phyloP scores from a whole-genome alignment of 2,329 filamentous ascomycete species.

The Pseudopyricularia cyperi region DNA sequence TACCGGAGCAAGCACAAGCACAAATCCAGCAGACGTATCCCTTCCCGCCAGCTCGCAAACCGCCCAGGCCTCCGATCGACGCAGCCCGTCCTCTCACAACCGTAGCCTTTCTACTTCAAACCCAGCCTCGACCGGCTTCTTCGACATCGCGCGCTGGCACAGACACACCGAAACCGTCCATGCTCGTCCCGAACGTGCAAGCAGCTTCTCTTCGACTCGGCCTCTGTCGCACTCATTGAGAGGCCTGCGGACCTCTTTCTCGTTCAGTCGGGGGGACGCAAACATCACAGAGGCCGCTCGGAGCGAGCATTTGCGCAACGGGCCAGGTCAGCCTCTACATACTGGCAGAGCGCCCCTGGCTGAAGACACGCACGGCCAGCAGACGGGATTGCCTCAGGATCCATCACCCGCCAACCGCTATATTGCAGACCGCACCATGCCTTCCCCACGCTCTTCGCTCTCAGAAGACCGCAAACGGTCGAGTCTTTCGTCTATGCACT shows the following conservation, averaged over 20 bases:
- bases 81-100: conserved; percentile 18
- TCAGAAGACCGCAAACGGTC: conserved; percentile 51
- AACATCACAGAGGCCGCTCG: conserved; percentile 23
- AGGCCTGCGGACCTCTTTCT: conserved; percentile 25
- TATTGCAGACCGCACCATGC: conserved; percentile 35
- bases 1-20: background rate
- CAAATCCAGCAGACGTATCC: background rate
- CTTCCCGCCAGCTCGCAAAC: background rate
- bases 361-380: conserved; percentile 31
- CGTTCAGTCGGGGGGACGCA: conserved; percentile 29
- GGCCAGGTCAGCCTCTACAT: background rate
- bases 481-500: conserved; percentile 63
- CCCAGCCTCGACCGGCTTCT: conserved; percentile 21
- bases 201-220: conserved; percentile 48
- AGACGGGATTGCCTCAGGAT: background rate
- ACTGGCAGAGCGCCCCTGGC: background rate
- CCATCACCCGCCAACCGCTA: conserved; percentile 9
- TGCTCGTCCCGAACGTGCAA: conserved; percentile 44
- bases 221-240: conserved; percentile 28
- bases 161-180: conserved; percentile 23
- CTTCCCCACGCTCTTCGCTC: conserved; percentile 28
- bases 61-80: background rate
- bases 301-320: conserved; percentile 18
- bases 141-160: conserved; percentile 11
- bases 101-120: conserved; percentile 17